Evolutionary conservation across 2,329 filamentous ascomycete genomes (phyloP), one percentile per base, ranked within the genome.

Genomic region (Pleomassaria siparia): DNA sequence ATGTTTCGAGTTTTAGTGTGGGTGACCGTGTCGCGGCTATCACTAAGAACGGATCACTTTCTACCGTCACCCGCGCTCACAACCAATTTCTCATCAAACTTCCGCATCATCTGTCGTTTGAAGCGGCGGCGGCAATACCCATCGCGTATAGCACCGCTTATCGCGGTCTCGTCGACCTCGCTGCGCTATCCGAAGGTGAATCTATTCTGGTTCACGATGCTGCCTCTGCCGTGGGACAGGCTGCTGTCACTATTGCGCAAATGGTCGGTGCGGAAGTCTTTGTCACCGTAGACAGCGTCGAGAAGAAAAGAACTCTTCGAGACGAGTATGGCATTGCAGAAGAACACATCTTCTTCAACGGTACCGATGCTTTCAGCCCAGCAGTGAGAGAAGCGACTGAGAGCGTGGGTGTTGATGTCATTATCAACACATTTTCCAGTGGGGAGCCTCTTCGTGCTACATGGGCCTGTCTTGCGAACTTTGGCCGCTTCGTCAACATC

Each of bases 401-500:
- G 10, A 58, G 53, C 13, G 37, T 40, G 6, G 71, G 71, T n/a
- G 60, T 72, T 10, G 66, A 74, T 49, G 63, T 73, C 4, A 51
- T 70, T 4, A 49, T 72, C 43, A 72, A 66, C 50, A 47, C 37
- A 13, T n/a, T 52, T 1, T 41, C 56, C 7, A 55, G 64, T 4
- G 57, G 55, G 2, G 54, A 64, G 18, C 18, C 52, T 4, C 44
- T 67, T 12, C 51, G 50, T 2, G 67, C 71, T 0, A 74, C 72
- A 0, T 80, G 73, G 74, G 50, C 66, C 8, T 77, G 74, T 37
- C 60, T 80, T 2, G 74, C 76, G 1, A 32, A 54, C 9, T 64
- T 61, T 28, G 64, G 63, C 13, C 47, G 55, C 9, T 39, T 54
- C 25, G 29, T 54, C 18, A 30, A 49, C 20, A 33, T 49, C 18